Evolutionary conservation across 192 early-diverging fungal species (phyloP).

Genomic region (Backusella luteola): DNA sequence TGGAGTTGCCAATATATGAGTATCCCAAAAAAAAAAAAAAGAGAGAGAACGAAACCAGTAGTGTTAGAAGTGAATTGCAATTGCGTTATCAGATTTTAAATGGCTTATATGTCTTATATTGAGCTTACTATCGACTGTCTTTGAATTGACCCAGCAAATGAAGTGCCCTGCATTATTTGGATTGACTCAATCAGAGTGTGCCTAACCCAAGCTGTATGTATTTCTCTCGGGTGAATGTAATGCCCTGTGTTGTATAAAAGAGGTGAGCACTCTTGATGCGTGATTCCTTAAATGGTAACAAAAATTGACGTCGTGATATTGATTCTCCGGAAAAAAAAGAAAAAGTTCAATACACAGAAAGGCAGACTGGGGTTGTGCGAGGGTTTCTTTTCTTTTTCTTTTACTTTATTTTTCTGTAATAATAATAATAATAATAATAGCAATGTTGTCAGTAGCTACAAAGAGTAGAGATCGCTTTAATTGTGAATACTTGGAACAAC

Average conservation of each 20-base stretch:
- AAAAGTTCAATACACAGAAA: not conserved
- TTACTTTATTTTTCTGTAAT: not conserved
- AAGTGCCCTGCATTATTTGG: no score
- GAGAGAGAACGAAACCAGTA: no score
- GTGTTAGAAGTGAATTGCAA: no score
- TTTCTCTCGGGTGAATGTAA: not conserved
- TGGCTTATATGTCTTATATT: no score
- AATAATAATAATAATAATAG: not conserved
- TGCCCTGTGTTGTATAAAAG: not conserved
- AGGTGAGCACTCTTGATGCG: not conserved
- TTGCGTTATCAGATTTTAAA: no score
- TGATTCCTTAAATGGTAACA: not conserved
- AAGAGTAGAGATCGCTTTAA: not conserved
- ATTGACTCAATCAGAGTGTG: no score
- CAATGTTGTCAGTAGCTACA: slow-evolving; percentile 5
- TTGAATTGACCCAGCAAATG: no score
- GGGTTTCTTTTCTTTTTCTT: not conserved
- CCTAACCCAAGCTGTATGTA: not conserved
- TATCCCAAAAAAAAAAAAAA: no score
- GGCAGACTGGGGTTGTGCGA: not conserved
- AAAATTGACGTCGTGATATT: slow-evolving; percentile 4
- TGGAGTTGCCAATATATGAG: no score
- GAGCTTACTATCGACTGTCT: no score
- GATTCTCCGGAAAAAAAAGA: slow-evolving; percentile 2
- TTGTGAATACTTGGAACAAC: slow-evolving; percentile 2